These are phyloP conservation scores for Saccharomyces hybrid DNA, from an alignment of 1,139 yeast genomes.

Conservation along the genomic window DNA sequence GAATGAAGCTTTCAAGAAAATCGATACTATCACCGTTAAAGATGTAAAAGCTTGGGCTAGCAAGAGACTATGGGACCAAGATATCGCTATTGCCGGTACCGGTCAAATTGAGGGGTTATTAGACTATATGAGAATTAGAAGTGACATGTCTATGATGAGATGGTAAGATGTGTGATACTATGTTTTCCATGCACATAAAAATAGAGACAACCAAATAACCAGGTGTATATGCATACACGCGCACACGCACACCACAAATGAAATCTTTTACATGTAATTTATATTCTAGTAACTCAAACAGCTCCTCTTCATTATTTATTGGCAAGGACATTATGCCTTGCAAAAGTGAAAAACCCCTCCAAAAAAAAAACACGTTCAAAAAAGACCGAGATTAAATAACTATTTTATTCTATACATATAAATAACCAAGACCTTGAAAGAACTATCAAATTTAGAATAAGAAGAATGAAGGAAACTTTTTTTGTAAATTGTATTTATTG, in stretches of 20 bases:
- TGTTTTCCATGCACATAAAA: conserved; percentile 5
- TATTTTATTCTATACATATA: not conserved
- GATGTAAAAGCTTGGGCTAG: conserved; percentile 69
- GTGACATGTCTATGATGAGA: conserved; percentile 85
- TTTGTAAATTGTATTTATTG: not conserved
- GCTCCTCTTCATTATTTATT: not conserved
- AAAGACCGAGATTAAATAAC: not conserved
- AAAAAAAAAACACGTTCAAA: not conserved
- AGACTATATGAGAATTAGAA: conserved; percentile 80
- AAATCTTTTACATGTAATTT: not conserved
- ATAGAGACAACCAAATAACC: not conserved
- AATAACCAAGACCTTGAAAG: not conserved
- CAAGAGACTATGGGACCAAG: conserved; percentile 73
- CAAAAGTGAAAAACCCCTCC: not conserved
- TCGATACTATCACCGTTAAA: conserved; percentile 55
- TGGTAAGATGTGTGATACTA: conserved; percentile 35
- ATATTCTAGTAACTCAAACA: not conserved
- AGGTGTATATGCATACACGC: not conserved
- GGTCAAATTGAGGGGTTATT: conserved; percentile 79
- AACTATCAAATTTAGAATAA: not conserved
- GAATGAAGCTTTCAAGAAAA: conserved; percentile 46
- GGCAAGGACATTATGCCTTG: not conserved
- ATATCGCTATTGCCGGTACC: conserved; percentile 71
- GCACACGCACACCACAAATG: not conserved
- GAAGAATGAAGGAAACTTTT: not conserved